Evolutionary conservation across 192 early-diverging fungal genomes (phyloP), one percentile per base, ranked within the genome.

Genomic region (Coemansia sp.): DNA sequence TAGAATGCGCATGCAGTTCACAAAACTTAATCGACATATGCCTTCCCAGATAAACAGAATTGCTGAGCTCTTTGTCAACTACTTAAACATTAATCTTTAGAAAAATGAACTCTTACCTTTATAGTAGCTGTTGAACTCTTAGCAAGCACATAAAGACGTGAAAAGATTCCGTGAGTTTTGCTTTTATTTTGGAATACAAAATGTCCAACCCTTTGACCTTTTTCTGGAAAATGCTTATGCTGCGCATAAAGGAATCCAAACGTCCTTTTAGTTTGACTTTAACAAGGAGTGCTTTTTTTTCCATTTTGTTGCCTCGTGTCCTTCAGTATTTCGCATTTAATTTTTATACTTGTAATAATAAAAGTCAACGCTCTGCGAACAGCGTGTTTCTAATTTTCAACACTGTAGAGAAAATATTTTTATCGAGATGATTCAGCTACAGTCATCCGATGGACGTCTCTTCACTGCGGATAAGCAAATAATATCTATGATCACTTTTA

Each of bases 11-110:
- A 73, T 91, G 71, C 92, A 97, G 73, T 98, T 93, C 69, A 85
- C 86, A 16, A 86, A 87, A 31, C 82, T 96, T n/a, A 98, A 99
- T 78, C 91, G 91, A 58, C 78, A 92, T 70, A 91, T 89, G 58
- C 93, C 93, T 19, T 60, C 88, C 24, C 67, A 89, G 48, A 82
- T 92, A 54, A 85, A 79, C 31, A 82, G 84, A 34, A 88, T 96
- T 49, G 87, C 87, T 0, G 88, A 93, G 32, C 80, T 86, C 24
- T 98, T 99, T 90, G 92, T 91, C 22, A 89, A 94, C 41, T 98
- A 94, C 71, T 68, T 99, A 55, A 97, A 94, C 65, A 90, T 90
- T 23, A 97, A 92, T 71, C 64, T 96, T 21, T 69, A 82, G 30
- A 26, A 12, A 41, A 16, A 58, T 31, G 7, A 34, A 10, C 12